Evolutionary conservation across 2,329 filamentous ascomycete species (phyloP).

Genomic region (Lasiodiplodia theobromae): DNA sequence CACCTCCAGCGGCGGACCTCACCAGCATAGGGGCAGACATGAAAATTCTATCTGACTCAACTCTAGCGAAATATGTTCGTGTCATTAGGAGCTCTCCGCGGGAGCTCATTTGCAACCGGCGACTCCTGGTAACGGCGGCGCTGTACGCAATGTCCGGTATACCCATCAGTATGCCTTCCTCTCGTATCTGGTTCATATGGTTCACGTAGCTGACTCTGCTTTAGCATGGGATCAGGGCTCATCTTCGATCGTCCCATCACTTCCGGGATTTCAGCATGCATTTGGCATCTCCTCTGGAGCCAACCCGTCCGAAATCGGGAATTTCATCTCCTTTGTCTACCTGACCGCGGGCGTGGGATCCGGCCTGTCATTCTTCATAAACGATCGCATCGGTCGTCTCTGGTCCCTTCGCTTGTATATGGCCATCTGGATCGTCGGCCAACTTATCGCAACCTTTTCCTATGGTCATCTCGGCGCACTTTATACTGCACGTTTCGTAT

Average conservation of each 20-base stretch:
- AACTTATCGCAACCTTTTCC: conserved; percentile 43
- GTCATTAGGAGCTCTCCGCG: conserved; percentile 31
- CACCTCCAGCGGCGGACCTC: neutral
- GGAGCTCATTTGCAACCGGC: conserved; percentile 33
- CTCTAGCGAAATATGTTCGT: conserved; percentile 32
- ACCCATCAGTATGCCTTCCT: conserved; percentile 31
- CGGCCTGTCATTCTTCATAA: conserved; percentile 48
- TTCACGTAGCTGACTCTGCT: neutral
- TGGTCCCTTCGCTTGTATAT: conserved; percentile 52
- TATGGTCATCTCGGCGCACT: conserved; percentile 38
- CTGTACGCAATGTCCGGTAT: conserved; percentile 34
- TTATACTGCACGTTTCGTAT: conserved; percentile 48
- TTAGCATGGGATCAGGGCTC: conserved; percentile 47
- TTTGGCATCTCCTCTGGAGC: conserved; percentile 44
- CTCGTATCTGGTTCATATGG: neutral
- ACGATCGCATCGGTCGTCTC: conserved; percentile 49
- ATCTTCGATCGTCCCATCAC: conserved; percentile 41
- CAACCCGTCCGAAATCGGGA: conserved; percentile 39
- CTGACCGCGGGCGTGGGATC: conserved; percentile 43
- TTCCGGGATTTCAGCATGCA: conserved; percentile 46
- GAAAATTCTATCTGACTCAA: conserved; percentile 31
- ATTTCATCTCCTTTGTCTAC: conserved; percentile 52
- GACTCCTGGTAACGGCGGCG: conserved; percentile 33
- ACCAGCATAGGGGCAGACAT: conserved; percentile 6
- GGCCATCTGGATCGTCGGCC: conserved; percentile 44